Evolutionary conservation across 2,329 filamentous ascomycete species (phyloP), one percentile per base, ranked within the genome.

Genomic region (Teratosphaeria zuluensis): DNA sequence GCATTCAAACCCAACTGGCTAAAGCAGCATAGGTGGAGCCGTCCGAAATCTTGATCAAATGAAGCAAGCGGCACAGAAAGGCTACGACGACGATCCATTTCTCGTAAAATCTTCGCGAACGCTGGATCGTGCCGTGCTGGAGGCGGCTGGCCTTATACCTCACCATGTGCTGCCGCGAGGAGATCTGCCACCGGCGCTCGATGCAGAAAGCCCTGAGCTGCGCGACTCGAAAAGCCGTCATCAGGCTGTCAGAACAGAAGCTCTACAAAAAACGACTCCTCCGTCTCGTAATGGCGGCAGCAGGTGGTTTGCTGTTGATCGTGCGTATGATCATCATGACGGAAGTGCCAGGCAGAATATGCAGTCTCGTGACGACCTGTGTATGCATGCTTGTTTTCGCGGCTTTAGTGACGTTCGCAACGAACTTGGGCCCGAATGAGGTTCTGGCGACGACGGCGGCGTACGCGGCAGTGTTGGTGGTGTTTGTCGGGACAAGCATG

Each of bases 311-410:
- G 8, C 30, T 57, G 16, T 32, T 60, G 21, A 30, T 62, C 53
- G 51, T 60, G n/a, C 58, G 58, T 2, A 54, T 62, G 56, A 54
- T 62, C 3, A 58, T 62, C 54, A 62, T 62, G 60, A 54, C 56
- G 19, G 51, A 54, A 8, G 31, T 58, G 4, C 53, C 55, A 3
- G 58, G 58, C 24, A 58, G 52, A 14, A 42, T 55, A 30, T 32
- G 48, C 28, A 55, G 35, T 19, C 51, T 62, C 19, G 57, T 61
- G 1, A 61, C 61, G 8, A 62, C 59, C 5, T 61, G 21, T 2
- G 55, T 58, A 7, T 33, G 33, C 11, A 56, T 62, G 35, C n/a
- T 58, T 4, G 51, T 58, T 4, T 61, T 62, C 38, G 59, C 59
- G 4, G 46, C 56, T 5, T 28, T 55, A 11, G 48, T 59, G 21